phyloP scores from a whole-genome alignment of 495 filamentous ascomycete species.

The Penicillium longicatenatum region DNA sequence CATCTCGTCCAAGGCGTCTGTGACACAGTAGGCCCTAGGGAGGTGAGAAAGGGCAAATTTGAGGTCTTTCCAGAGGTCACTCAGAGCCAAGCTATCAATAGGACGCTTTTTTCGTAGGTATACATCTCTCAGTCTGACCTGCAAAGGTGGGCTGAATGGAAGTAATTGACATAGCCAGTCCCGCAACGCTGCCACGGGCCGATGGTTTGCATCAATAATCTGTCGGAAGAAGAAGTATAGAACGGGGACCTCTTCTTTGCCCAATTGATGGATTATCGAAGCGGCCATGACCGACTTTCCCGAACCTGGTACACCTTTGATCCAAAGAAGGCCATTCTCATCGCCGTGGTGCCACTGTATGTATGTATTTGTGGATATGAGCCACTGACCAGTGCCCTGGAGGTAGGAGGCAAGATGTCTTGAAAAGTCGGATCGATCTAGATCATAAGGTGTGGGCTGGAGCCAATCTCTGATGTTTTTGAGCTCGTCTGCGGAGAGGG shows the following conservation, averaged over 20 bases:
- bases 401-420: conserved; percentile 16
- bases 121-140: conserved; percentile 24
- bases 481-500: conserved; percentile 15
- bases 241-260: conserved; percentile 33
- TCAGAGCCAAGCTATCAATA: neutral
- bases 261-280: conserved; percentile 39
- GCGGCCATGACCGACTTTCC: conserved; percentile 83
- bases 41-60: conserved; percentile 26
- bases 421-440: conserved; percentile 14
- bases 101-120: neutral
- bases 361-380: conserved; percentile 19
- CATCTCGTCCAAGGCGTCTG: conserved; percentile 54
- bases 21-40: conserved; percentile 45
- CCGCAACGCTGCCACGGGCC: conserved; percentile 38
- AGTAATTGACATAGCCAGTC: conserved; percentile 51
- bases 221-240: conserved; percentile 59
- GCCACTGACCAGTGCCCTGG: conserved; percentile 15
- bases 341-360: conserved; percentile 14
- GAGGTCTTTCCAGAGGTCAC: conserved; percentile 27
- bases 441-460: conserved; percentile 22
- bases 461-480: conserved; percentile 16
- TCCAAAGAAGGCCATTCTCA: conserved; percentile 14
- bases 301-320: conserved; percentile 75
- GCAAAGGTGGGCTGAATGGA: conserved; percentile 37
- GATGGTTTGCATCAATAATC: conserved; percentile 51